phyloP scores from a whole-genome alignment of 2,329 filamentous ascomycete genomes.

The Calonectria naviculata region DNA sequence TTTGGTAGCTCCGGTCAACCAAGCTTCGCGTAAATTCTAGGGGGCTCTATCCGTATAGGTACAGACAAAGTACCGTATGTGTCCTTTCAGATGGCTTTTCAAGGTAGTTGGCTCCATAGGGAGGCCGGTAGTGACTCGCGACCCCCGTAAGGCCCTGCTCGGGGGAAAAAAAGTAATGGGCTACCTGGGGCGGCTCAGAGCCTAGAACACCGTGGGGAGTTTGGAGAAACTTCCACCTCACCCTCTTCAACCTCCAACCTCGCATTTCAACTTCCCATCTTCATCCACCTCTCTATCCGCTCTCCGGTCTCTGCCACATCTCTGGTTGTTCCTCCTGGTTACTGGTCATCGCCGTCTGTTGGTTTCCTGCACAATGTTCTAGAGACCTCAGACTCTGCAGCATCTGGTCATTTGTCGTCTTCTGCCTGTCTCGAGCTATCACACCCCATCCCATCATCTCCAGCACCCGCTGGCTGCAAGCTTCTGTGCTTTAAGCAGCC shows the following conservation, averaged over 20 bases:
- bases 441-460: constrained; percentile 23
- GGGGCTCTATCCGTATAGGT: constrained; percentile 30
- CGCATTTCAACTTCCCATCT: constrained; percentile 38
- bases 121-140: constrained; percentile 12
- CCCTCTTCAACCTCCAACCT: constrained; percentile 42
- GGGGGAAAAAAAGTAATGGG: constrained; percentile 23
- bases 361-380: constrained; percentile 53
- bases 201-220: constrained; percentile 41
- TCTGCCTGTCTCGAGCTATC: constrained; percentile 30
- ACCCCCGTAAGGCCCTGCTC: constrained; percentile 30
- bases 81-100: background rate
- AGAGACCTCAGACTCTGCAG: constrained; percentile 45
- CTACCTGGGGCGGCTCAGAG: constrained; percentile 21
- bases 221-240: constrained; percentile 56
- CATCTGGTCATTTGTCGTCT: constrained; percentile 37
- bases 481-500: constrained; percentile 37
- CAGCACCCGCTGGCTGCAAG: constrained; percentile 31
- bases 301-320: constrained; percentile 47
- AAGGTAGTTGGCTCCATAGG: constrained; percentile 4
- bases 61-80: background rate
- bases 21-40: constrained; percentile 45
- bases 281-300: constrained; percentile 38
- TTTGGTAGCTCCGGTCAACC: constrained; percentile 31
- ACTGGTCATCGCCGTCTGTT: constrained; percentile 49
- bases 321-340: constrained; percentile 55